A percentile compares a stretch with the other conserved stretches of the same genome.
Evolutionary conservation across 1,139 yeast genomes (phyloP).

Genomic region (Chernovozyma sophiae-reginae): DNA sequence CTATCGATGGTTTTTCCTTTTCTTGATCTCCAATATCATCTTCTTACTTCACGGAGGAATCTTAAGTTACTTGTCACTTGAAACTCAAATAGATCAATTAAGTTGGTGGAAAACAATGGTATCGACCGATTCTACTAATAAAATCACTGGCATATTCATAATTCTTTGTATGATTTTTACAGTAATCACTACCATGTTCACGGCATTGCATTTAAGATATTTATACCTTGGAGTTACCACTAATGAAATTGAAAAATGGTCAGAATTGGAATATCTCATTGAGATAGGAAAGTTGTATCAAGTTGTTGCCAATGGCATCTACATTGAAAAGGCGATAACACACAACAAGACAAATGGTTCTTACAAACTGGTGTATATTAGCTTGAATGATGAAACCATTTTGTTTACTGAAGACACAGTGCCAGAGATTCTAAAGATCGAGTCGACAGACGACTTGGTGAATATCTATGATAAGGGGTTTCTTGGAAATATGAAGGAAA

Average conservation of each 20-base stretch:
- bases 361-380: constrained; percentile 20
- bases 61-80: constrained; percentile 32
- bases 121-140: constrained; percentile 29
- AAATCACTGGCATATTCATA: constrained; percentile 48
- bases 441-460: constrained; percentile 43
- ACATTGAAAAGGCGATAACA: constrained; percentile 13
- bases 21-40: constrained; percentile 52
- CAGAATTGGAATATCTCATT: constrained; percentile 59
- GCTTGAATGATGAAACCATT: constrained; percentile 23
- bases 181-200: constrained; percentile 53
- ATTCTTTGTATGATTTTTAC: constrained; percentile 52
- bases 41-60: constrained; percentile 60
- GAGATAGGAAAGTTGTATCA: constrained; percentile 28
- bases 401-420: constrained; percentile 15
- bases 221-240: constrained; percentile 85
- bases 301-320: constrained; percentile 8
- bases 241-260: constrained; percentile 86
- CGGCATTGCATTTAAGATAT: constrained; percentile 57
- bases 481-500: constrained; percentile 38
- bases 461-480: constrained; percentile 74
- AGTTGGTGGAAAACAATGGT: constrained; percentile 26
- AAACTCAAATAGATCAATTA: constrained; percentile 9
- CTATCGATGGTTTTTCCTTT: constrained; percentile 64
- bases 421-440: constrained; percentile 22
- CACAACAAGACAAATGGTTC: constrained; percentile 7